phyloP scores from a whole-genome alignment of 768 basidiomycete species.

The Tylopilus vinaceipallidus region DNA sequence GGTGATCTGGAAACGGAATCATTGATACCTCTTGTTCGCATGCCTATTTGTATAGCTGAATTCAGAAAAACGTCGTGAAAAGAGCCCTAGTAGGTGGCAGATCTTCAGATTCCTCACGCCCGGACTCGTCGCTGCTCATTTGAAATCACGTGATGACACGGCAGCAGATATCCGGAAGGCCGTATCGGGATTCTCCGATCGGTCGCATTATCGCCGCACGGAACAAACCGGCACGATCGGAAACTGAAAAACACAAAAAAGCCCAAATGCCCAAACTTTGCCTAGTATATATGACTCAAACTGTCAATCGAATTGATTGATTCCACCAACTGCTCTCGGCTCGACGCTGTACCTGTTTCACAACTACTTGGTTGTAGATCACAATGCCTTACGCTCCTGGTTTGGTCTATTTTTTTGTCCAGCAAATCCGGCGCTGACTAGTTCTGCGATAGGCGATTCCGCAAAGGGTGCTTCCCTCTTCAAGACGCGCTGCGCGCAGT shows the following conservation, averaged over 20 bases:
- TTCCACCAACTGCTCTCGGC: slow-evolving; percentile 1
- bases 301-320: no score
- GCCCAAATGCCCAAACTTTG: no score
- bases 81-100: no score
- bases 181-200: slow-evolving; percentile 19
- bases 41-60: background rate
- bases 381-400: slow-evolving; percentile 45
- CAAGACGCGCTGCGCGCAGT: slow-evolving; percentile 95
- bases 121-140: no score
- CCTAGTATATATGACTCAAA: no score
- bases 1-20: background rate
- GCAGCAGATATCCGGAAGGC: background rate
- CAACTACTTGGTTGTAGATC: slow-evolving; percentile 3
- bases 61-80: background rate
- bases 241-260: slow-evolving; percentile 18
- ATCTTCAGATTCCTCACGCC: no score
- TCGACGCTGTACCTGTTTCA: slow-evolving; percentile 2
- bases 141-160: no score
- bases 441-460: slow-evolving; percentile 68
- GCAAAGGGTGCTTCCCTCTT: slow-evolving; percentile 91
- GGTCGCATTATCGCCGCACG: slow-evolving; percentile 15
- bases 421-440: slow-evolving; percentile 4
- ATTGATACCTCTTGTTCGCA: background rate
- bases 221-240: slow-evolving; percentile 33
- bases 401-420: slow-evolving; percentile 23